Percentiles rank a stretch among this genome's conserved stretches.
These are phyloP conservation scores for Solanum boliviense DNA, from an alignment of 257 asterid species.

Conservation along the genomic window DNA sequence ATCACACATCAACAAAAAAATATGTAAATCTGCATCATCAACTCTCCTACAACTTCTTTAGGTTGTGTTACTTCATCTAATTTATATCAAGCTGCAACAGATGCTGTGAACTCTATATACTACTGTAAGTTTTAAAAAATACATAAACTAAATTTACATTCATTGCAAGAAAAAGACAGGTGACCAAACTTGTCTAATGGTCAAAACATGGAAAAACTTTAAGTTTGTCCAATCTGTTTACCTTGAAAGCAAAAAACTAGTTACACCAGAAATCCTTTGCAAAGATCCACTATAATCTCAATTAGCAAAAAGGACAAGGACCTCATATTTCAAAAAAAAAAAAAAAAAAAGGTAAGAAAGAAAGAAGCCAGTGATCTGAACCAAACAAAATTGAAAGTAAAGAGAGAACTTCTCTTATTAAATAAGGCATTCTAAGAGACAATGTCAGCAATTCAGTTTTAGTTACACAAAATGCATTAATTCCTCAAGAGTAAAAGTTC, in stretches of 20 bases:
- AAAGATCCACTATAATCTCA: not conserved
- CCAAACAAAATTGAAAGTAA: not conserved
- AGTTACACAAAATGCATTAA: not conserved
- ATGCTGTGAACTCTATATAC: not conserved
- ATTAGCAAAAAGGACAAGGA: not conserved
- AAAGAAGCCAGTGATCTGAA: not conserved
- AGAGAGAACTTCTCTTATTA: not conserved
- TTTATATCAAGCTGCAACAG: not conserved
- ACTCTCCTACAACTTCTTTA: not conserved
- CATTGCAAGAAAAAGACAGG: not conserved
- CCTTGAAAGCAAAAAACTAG: not conserved
- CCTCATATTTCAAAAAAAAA: not conserved
- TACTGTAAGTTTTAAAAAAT: not conserved
- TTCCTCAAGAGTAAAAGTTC: not conserved
- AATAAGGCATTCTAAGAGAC: not conserved
- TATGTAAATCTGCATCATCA: not conserved
- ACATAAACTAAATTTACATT: not conserved
- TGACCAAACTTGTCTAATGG: not conserved
- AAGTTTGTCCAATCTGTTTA: not conserved
- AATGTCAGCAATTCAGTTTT: not conserved
- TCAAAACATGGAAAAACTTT: not conserved
- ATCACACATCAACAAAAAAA: not conserved
- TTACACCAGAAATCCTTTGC: not conserved
- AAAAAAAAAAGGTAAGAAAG: not conserved
- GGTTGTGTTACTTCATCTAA: not conserved